Evolutionary conservation across 495 filamentous ascomycete species (phyloP).

Genomic region (Daldinia concentrica): DNA sequence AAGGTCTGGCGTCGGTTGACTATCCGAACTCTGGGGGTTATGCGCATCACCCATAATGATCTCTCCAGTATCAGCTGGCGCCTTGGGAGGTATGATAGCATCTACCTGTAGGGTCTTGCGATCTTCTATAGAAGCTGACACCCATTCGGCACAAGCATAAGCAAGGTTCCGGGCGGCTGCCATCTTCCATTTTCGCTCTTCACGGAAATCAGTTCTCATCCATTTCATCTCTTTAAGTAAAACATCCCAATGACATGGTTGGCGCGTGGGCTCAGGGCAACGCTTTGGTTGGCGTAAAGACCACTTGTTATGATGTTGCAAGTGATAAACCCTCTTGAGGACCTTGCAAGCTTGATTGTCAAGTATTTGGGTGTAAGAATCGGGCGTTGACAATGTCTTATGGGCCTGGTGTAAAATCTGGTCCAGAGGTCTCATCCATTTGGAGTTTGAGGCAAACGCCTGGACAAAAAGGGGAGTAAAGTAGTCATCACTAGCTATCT

Average conservation of each 20-base stretch:
- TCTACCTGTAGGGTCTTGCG: conserved; percentile 73
- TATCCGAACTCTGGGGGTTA: conserved; percentile 42
- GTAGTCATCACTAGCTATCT: conserved; percentile 70
- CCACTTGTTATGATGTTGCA: conserved; percentile 90
- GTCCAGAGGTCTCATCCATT: conserved; percentile 69
- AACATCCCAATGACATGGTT: conserved; percentile 82
- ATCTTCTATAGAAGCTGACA: conserved; percentile 68
- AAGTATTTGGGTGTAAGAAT: conserved; percentile 76
- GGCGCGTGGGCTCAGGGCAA: conserved; percentile 77
- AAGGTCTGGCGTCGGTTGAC: conserved; percentile 75
- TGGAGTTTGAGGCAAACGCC: conserved; percentile 67
- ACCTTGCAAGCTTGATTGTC: conserved; percentile 88
- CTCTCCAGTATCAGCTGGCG: conserved; percentile 39
- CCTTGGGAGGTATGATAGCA: conserved; percentile 53
- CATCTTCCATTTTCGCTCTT: conserved; percentile 94
- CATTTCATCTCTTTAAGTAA: conserved; percentile 92
- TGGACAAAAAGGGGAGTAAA: conserved; percentile 82
- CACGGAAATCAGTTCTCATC: conserved; percentile 95
- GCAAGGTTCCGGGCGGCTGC: conserved; percentile 80
- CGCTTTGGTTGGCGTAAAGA: conserved; percentile 86
- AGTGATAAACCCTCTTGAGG: conserved; percentile 81
- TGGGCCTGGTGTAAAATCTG: conserved; percentile 76
- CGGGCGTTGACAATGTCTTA: conserved; percentile 82
- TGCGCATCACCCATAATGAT: conserved; percentile 41
- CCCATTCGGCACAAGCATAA: conserved; percentile 82